A percentile compares a stretch with the other conserved stretches of the same genome.
These are phyloP conservation scores for Trametes hirsuta DNA, from an alignment of 1,284 basidiomycete genomes.

Conservation along the genomic window DNA sequence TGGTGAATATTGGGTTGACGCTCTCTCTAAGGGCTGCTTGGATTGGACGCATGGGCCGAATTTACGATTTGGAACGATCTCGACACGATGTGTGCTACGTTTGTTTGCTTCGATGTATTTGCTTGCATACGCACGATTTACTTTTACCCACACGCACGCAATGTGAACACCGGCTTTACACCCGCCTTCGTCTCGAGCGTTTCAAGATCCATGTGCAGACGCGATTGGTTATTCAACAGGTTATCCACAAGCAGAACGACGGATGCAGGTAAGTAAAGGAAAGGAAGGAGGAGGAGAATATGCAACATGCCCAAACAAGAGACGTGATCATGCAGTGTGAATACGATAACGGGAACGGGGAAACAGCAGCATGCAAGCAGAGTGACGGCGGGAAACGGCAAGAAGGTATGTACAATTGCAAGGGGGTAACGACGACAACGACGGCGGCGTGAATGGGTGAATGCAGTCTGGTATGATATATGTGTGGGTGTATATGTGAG, in stretches of 20 bases:
- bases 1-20: not conserved
- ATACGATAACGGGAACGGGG: not conserved
- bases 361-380: not conserved
- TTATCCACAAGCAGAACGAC: not conserved
- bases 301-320: not conserved
- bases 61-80: slow-evolving; percentile 11
- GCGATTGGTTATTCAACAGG: slow-evolving; percentile 4
- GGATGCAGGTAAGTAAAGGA: not conserved
- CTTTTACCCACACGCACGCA: not conserved
- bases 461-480: not conserved
- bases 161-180: too few relatives aligned
- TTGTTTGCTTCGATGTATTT: not conserved
- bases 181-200: not conserved
- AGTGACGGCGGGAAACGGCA: too few relatives aligned
- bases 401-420: slow-evolving; percentile 20
- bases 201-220: not conserved
- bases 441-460: slow-evolving; percentile 6
- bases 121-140: too few relatives aligned
- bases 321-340: not conserved
- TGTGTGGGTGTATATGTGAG: not conserved
- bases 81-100: not conserved
- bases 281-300: not conserved
- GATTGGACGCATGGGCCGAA: not conserved
- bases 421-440: not conserved
- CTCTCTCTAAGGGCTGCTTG: not conserved